These are phyloP conservation scores for Monosporascus sp. DNA, from an alignment of 2,329 filamentous ascomycete genomes.

Conservation along the genomic window DNA sequence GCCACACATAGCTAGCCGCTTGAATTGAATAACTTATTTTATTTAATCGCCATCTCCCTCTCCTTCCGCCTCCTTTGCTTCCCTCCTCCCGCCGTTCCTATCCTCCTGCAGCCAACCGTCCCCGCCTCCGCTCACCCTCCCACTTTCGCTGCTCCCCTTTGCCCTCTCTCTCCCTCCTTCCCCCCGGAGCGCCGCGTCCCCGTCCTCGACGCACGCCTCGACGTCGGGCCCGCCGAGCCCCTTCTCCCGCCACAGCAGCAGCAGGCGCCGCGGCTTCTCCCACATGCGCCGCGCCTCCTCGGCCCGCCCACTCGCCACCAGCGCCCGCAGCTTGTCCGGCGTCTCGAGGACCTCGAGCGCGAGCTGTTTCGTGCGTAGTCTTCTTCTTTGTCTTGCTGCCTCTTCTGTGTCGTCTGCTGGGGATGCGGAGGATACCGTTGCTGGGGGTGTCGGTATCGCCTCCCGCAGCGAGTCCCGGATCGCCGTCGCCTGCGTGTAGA, in stretches of 20 bases:
- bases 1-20: no score
- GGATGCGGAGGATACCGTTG: slow-evolving; percentile 16
- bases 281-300: slow-evolving; percentile 57
- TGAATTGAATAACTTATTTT: no score
- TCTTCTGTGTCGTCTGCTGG: slow-evolving; percentile 22
- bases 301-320: slow-evolving; percentile 54
- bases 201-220: slow-evolving; percentile 47
- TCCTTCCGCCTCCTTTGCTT: background rate
- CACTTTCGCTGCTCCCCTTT: background rate
- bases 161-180: slow-evolving; percentile 4
- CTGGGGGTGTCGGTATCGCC: slow-evolving; percentile 42
- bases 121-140: background rate
- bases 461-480: slow-evolving; percentile 49
- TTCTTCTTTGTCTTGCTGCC: slow-evolving; percentile 25
- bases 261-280: slow-evolving; percentile 46
- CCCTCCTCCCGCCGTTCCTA: background rate
- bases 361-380: slow-evolving; percentile 44
- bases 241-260: slow-evolving; percentile 49
- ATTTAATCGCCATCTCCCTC: no score
- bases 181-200: slow-evolving; percentile 42
- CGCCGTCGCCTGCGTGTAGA: slow-evolving; percentile 56
- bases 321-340: slow-evolving; percentile 51
- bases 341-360: slow-evolving; percentile 59
- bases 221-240: slow-evolving; percentile 52
- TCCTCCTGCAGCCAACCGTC: background rate